Conservation (phyloP, 176 grass and related monocot species). For the Oryza punctata region DNA sequence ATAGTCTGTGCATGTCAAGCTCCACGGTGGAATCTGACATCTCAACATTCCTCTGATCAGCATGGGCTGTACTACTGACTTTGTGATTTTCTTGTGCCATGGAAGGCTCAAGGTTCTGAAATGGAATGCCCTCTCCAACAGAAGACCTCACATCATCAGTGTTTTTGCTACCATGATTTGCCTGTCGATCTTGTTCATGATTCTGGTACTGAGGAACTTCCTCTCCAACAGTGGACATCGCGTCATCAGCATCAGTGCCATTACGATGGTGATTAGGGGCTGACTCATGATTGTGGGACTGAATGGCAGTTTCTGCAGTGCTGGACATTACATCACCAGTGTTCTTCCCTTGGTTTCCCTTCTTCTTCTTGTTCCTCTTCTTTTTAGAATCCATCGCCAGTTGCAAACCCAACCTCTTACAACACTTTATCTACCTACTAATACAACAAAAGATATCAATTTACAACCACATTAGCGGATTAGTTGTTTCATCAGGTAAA, state of each 20-base stretch:
- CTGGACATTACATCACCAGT: constrained; percentile 42
- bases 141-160: constrained; percentile 20
- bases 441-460: background rate
- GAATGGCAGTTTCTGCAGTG: constrained; percentile 46
- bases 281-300: constrained; percentile 32
- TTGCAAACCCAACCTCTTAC: constrained; percentile 4
- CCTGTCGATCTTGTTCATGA: constrained; percentile 15
- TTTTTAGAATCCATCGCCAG: constrained; percentile 80
- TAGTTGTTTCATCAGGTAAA: background rate
- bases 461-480: constrained; percentile 24
- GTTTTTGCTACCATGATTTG: constrained; percentile 16
- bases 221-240: constrained; percentile 41
- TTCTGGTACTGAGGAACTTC: constrained; percentile 38
- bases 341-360: constrained; percentile 76
- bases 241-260: constrained; percentile 39
- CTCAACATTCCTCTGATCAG: constrained; percentile 50
- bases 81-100: constrained; percentile 45
- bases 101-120: constrained; percentile 39
- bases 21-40: constrained; percentile 64
- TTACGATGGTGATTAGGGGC: constrained; percentile 26
- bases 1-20: constrained; percentile 48
- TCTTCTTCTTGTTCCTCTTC: constrained; percentile 96
- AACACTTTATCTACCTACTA: constrained; percentile 2
- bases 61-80: constrained; percentile 38
- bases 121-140: constrained; percentile 39